Evolutionary conservation across 2,329 filamentous ascomycete species (phyloP), one percentile per base, ranked within the genome.

Genomic region (Sporothrix humicola): DNA sequence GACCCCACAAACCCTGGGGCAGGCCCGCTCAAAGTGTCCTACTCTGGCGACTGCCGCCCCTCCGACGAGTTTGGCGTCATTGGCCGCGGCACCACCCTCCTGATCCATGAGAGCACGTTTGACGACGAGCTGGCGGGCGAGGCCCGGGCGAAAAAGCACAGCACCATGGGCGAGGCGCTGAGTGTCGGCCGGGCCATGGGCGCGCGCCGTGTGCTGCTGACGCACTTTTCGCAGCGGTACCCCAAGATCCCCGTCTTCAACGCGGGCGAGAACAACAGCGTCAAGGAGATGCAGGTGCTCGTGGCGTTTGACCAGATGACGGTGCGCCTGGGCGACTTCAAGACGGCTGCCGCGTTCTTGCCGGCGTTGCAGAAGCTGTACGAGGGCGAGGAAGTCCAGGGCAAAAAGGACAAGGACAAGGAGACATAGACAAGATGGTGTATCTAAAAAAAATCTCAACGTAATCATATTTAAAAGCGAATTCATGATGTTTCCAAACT

Each of bases 101-200:
- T 98, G 5, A 89, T 99, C 73, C 96, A 99, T 84, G 96, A 99
- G 86, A 95, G 94, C 75, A 99, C 96, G 0, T 98, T 99, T 79
- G 93, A 96, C 77, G 93, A 97, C 79, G 93, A 96, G 78, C 88
- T 97, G 77, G 78, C 82, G 54, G 88, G 87, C 17, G 95, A 98
- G 78, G 96, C 96, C 3, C 80, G 87, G 42, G 93, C 92, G 70
- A 99, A 99, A 88, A 94, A 92, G 79, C 96, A 99, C 84, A 93
- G 89, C 54, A 99, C 96, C 9, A 93, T 94, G 75, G 88, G 88
- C 15, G 96, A 99, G 83, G 96, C 96, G 0, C 87, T 99, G 3
- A 86, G 85, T 61, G 88, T 98, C 2, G 95, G 92, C 1, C 86
- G 87, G 13, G 83, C 85, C 63, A 99, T 99, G 96, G 82, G 87